Percentiles rank a stretch among this genome's conserved stretches.
phyloP scores from a whole-genome alignment of 345 rosid species.

The Draba incana region DNA sequence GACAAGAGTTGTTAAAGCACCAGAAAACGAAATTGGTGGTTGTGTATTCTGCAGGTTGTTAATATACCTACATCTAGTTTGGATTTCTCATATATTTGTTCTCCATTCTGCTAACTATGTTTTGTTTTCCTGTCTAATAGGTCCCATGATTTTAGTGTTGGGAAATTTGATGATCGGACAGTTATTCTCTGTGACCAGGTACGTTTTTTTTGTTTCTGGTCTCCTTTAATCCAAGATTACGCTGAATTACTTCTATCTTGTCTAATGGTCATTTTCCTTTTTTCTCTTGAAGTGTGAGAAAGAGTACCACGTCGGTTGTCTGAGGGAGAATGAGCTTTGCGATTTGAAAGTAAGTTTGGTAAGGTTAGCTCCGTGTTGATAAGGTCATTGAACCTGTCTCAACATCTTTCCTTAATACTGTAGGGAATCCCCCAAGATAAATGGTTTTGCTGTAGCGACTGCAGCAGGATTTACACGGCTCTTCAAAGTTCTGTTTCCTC shows the following conservation, averaged over 20 bases:
- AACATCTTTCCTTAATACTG: conserved; percentile 13
- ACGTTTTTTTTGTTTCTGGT: conserved; percentile 38
- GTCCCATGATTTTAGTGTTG: conserved; percentile 67
- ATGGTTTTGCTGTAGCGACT: conserved; percentile 88
- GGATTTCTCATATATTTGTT: background rate
- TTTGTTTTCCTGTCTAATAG: conserved; percentile 42
- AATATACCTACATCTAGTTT: background rate
- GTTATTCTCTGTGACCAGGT: conserved; percentile 93
- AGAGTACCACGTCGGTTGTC: conserved; percentile 91
- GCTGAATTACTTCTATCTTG: background rate
- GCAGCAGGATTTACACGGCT: conserved; percentile 58
- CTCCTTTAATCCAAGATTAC: background rate
- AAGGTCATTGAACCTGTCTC: conserved; percentile 17
- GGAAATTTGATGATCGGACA: conserved; percentile 71
- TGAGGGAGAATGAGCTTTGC: conserved; percentile 63
- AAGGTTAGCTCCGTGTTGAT: conserved; percentile 7
- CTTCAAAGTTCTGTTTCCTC: conserved; percentile 56
- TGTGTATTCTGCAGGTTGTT: conserved; percentile 88
- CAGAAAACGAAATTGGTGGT: conserved; percentile 79
- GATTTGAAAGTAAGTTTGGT: conserved; percentile 61
- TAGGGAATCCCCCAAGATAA: conserved; percentile 45
- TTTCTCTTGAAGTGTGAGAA: conserved; percentile 69
- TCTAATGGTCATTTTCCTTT: conserved; percentile 23
- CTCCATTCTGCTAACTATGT: background rate
- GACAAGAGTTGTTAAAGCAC: conserved; percentile 67